phyloP scores from a whole-genome alignment of 345 rosid species.

The Excoecaria agallocha region DNA sequence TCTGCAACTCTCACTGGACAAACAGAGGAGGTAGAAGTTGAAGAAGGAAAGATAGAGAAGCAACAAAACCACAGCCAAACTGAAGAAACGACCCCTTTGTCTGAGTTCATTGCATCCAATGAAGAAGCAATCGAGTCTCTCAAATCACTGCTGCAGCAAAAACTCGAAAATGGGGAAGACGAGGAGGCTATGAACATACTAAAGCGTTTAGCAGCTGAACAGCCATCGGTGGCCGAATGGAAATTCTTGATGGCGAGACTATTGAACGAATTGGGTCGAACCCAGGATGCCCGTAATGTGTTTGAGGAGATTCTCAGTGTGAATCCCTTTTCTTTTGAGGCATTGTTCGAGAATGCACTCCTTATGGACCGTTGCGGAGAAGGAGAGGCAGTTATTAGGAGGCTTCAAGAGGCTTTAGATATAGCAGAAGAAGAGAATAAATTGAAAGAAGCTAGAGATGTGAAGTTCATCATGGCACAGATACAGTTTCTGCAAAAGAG shows the following conservation, averaged over 20 bases:
- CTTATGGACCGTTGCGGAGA: constrained; percentile 78
- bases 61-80: background rate
- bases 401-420: constrained; percentile 68
- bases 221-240: constrained; percentile 67
- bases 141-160: constrained; percentile 56
- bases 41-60: constrained; percentile 10
- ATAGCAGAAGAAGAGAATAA: constrained; percentile 57
- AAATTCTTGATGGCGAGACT: constrained; percentile 73
- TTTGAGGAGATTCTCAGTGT: constrained; percentile 74
- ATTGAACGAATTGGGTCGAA: constrained; percentile 53
- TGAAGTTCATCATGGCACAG: constrained; percentile 84
- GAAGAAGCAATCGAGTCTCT: constrained; percentile 53
- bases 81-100: constrained; percentile 33
- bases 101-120: constrained; percentile 47
- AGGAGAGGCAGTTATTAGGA: constrained; percentile 60
- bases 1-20: constrained; percentile 43
- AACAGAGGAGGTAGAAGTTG: constrained; percentile 12
- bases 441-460: constrained; percentile 72
- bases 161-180: constrained; percentile 73
- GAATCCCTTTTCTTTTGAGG: constrained; percentile 84
- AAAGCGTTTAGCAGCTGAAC: constrained; percentile 45
- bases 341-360: constrained; percentile 83
- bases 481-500: constrained; percentile 78
- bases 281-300: constrained; percentile 60
- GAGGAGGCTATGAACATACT: constrained; percentile 57